These are phyloP conservation scores for Naganishia sp. DNA, from an alignment of 1,284 basidiomycete species.

Conservation along the genomic window DNA sequence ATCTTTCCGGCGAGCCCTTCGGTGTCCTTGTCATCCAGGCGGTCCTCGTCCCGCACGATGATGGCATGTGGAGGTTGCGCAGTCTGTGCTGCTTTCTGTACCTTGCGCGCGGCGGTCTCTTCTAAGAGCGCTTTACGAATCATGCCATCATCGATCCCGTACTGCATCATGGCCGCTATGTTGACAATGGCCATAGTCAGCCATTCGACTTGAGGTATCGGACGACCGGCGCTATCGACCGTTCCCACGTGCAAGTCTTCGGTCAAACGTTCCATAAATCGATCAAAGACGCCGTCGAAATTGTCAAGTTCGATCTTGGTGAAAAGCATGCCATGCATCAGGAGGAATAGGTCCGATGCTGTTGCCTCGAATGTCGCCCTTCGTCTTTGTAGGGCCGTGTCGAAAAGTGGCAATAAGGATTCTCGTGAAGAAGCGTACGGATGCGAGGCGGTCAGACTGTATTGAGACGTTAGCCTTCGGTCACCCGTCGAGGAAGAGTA, in stretches of 20 bases:
- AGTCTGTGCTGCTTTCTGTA: conserved; percentile 48
- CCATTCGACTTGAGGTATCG: conserved; percentile 80
- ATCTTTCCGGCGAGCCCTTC: conserved; percentile 28
- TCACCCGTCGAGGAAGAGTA: conserved; percentile 20
- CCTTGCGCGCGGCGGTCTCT: conserved; percentile 47
- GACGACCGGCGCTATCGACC: conserved; percentile 56
- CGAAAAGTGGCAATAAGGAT: conserved; percentile 82
- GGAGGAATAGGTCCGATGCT: conserved; percentile 79
- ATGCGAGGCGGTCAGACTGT: conserved; percentile 82
- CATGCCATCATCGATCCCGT: conserved; percentile 73
- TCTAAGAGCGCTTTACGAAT: conserved; percentile 60
- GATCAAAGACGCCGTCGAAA: conserved; percentile 74
- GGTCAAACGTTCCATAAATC: conserved; percentile 77
- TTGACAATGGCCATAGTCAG: conserved; percentile 91
- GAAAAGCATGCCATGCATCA: conserved; percentile 93
- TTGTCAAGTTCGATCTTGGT: conserved; percentile 91
- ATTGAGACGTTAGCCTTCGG: background rate
- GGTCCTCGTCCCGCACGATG: conserved; percentile 26
- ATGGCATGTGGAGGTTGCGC: conserved; percentile 16
- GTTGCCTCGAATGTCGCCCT: conserved; percentile 74
- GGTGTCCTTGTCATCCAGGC: conserved; percentile 27
- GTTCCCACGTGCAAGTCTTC: conserved; percentile 62
- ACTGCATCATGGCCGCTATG: conserved; percentile 79
- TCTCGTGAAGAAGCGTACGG: conserved; percentile 84
- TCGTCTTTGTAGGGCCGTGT: conserved; percentile 65